Base-by-base conservation (phyloP, 1,139 yeast genomes). In the Maudiozyma humilis region DNA sequence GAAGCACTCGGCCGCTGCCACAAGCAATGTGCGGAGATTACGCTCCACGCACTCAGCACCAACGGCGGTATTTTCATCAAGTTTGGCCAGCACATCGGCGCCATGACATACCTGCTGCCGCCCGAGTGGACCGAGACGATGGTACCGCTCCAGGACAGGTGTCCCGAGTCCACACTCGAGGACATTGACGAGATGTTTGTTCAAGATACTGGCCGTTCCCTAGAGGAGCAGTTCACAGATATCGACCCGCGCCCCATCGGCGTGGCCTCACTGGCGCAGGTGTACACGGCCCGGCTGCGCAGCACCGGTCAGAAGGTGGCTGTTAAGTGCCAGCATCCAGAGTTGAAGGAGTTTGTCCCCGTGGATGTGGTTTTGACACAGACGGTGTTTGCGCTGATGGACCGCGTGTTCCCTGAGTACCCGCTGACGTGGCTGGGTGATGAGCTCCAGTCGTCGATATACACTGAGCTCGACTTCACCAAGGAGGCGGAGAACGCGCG, bases 231-330 rank as follows among this genome's bases (percentile, higher is more conserved):
- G 35, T 91, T 91, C 60, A 62, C 68, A 12, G 77, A 74, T 29
- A 86, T 91, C 60, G 76, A 82, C 50, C 73, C 76, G 0, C 66
- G 63, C 14, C 98, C 99, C 0, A 78, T 91, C 36, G 99, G 98
- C 1, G 95, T 88, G 13, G 98, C 98, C 0, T 86, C 96, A 1
- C 70, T 91, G 52, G 98, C 98, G 0, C 99, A 91, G 59, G 99
- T 91, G 8, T 98, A 91, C 64, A 68, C 72, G 36, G 99, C 95
- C 0, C 73, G 65, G 1, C 63, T 89, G 45, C 73, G 69, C 46
- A 67, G 64, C 2, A 73, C 70, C 3, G 88, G 87, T 1, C 75
- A 81, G 53, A 76, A 73, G 55, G 97, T 89, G 1, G 98, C 98
- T 0, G 95, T 91, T 19, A 91, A 93, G 59, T 75, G 91, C 34